Evolutionary conservation across 768 basidiomycete genomes (phyloP).

Genomic region (Agaricus bisporus): DNA sequence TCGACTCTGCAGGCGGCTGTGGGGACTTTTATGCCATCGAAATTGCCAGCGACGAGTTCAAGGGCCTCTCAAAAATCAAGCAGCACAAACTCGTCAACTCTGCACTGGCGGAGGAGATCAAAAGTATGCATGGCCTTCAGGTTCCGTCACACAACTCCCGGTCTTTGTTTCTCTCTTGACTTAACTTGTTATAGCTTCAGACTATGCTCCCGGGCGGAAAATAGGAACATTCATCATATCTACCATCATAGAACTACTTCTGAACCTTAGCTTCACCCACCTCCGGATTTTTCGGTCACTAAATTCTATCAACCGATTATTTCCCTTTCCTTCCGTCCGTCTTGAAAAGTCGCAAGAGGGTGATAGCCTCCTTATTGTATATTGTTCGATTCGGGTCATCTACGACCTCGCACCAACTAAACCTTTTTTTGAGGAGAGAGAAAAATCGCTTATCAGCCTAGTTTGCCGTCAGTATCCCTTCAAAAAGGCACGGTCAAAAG

Average conservation of each 20-base stretch:
- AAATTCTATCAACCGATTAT: background rate
- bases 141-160: conserved; percentile 36
- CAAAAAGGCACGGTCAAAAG: background rate
- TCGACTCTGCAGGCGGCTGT: conserved; percentile 70
- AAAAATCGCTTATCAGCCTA: conserved; percentile 92
- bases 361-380: conserved; percentile 64
- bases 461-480: background rate
- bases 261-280: background rate
- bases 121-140: conserved; percentile 90
- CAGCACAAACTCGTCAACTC: conserved; percentile 91
- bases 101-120: conserved; percentile 82
- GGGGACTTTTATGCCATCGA: conserved; percentile 95
- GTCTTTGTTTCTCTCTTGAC: background rate
- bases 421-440: conserved; percentile 66
- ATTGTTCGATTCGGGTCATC: conserved; percentile 55
- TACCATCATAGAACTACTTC: too few relatives aligned
- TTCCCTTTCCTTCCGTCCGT: background rate
- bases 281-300: background rate
- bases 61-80: conserved; percentile 81
- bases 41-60: conserved; percentile 81
- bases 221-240: too few relatives aligned
- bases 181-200: conserved; percentile 18
- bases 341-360: conserved; percentile 48
- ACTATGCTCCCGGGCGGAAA: conserved; percentile 15
- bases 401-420: conserved; percentile 64